Percentiles rank a stretch among this genome's conserved stretches.
Conservation (phyloP, 2,329 filamentous ascomycete genomes). For the Laburnicola sp. region DNA sequence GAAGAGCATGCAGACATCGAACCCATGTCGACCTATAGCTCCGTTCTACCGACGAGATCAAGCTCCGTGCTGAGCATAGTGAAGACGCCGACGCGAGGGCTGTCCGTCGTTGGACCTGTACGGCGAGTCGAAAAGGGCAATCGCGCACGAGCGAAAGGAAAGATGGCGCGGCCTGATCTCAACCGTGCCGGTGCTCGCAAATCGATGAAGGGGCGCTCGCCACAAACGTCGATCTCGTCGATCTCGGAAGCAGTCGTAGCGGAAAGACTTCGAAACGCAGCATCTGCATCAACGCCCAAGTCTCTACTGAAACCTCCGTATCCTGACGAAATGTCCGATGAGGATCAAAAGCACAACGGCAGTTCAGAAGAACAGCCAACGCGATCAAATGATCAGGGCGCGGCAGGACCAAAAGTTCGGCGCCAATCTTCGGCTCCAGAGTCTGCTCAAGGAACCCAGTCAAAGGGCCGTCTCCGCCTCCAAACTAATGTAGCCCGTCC, state of each 20-base stretch:
- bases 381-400: not conserved
- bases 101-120: constrained; percentile 35
- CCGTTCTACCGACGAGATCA: constrained; percentile 18
- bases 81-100: constrained; percentile 34
- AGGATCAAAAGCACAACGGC: not conserved
- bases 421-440: constrained; percentile 19
- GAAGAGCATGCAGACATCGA: constrained; percentile 28
- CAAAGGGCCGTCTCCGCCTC: constrained; percentile 20
- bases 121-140: constrained; percentile 23
- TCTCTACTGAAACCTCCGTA: not conserved
- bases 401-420: constrained; percentile 3
- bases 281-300: not conserved
- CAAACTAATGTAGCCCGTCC: constrained; percentile 25
- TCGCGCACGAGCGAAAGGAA: constrained; percentile 17
- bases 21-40: constrained; percentile 13
- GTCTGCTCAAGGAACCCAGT: not conserved
- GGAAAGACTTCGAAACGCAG: constrained; percentile 1
- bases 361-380: not conserved
- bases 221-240: constrained; percentile 9
- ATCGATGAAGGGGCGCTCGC: constrained; percentile 25
- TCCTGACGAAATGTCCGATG: not conserved
- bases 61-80: constrained; percentile 31
- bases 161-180: constrained; percentile 14
- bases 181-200: constrained; percentile 32
- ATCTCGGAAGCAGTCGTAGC: not conserved